phyloP scores from a whole-genome alignment of 2,329 filamentous ascomycete genomes.

The Myrmaecium sp. region DNA sequence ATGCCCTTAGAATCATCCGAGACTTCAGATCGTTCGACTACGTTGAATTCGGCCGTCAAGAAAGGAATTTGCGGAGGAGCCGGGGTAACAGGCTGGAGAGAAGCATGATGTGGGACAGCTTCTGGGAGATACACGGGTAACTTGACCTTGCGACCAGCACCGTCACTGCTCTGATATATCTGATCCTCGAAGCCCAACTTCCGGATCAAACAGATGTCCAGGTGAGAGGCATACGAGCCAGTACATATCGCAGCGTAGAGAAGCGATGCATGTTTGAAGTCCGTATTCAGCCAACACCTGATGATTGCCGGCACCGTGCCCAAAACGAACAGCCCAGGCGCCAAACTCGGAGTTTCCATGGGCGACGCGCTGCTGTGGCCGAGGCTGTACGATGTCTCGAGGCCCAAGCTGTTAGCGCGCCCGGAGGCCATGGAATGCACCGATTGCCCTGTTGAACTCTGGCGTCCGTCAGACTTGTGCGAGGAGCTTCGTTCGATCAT shows the following conservation, averaged over 20 bases:
- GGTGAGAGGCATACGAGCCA: conserved; percentile 73
- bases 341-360: conserved; percentile 54
- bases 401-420: conserved; percentile 72
- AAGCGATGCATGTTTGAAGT: conserved; percentile 77
- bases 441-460: conserved; percentile 82
- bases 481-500: conserved; percentile 86
- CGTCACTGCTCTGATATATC: conserved; percentile 48
- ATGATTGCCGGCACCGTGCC: conserved; percentile 88
- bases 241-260: conserved; percentile 87
- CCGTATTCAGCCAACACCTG: conserved; percentile 81
- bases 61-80: conserved; percentile 66
- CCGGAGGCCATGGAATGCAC: conserved; percentile 61
- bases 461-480: conserved; percentile 87
- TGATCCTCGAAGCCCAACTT: conserved; percentile 55
- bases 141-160: conserved; percentile 46
- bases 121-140: conserved; percentile 81
- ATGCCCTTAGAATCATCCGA: conserved; percentile 44
- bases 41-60: conserved; percentile 63
- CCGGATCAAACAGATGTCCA: conserved; percentile 58
- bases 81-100: conserved; percentile 55
- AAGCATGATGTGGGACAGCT: conserved; percentile 63
- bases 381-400: conserved; percentile 59
- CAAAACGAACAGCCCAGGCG: conserved; percentile 69
- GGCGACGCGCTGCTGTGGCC: conserved; percentile 51
- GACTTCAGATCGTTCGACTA: conserved; percentile 40